These are phyloP conservation scores for Carallia brachiata DNA, from an alignment of 345 rosid genomes.

Conservation along the genomic window DNA sequence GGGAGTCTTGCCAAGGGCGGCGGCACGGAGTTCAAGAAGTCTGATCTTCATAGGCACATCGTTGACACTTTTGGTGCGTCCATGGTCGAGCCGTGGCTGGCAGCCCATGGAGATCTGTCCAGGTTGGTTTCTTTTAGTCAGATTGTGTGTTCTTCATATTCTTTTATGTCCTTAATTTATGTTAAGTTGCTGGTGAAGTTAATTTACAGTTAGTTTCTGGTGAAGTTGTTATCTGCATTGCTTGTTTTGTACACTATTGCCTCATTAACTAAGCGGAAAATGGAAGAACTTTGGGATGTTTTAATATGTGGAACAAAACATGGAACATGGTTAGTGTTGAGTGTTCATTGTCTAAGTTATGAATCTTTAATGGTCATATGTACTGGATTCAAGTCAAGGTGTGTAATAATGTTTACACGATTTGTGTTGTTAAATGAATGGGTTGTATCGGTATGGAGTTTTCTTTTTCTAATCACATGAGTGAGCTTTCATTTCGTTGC, in stretches of 20 bases:
- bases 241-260: background rate
- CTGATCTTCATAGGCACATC: slow-evolving; percentile 58
- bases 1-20: slow-evolving; percentile 31
- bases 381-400: background rate
- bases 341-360: background rate
- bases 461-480: too few relatives aligned
- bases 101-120: slow-evolving; percentile 89
- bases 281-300: background rate
- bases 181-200: background rate
- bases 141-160: background rate
- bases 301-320: background rate
- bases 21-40: slow-evolving; percentile 63
- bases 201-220: background rate
- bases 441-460: background rate
- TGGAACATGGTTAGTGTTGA: background rate
- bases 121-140: slow-evolving; percentile 40
- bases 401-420: background rate
- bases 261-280: background rate
- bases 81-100: slow-evolving; percentile 95
- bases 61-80: slow-evolving; percentile 84
- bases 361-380: background rate
- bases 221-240: slow-evolving; percentile 6
- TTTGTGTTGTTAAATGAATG: background rate
- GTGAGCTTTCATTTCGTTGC: too few relatives aligned
- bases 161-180: background rate